Base-by-base conservation (phyloP, 768 basidiomycete genomes). In the Sporobolomyces phaffii region DNA sequence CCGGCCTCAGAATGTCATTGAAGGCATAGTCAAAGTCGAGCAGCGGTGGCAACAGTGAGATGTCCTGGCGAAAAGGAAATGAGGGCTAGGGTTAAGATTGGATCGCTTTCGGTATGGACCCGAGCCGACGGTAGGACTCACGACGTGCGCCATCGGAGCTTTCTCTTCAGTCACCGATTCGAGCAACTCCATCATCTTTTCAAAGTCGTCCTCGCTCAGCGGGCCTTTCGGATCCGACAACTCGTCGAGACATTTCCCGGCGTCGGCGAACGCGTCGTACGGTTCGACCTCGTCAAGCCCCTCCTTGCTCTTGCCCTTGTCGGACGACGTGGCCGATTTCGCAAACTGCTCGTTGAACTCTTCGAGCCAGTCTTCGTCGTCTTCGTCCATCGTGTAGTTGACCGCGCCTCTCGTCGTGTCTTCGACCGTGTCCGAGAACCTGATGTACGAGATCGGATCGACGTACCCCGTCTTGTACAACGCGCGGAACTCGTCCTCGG, bases 321-420 rank as follows among this genome's bases (percentile, higher is more conserved):
- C 56, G 29, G 61, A 11, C 76, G 70, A 6, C 81, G 82, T 40
- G 83, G 80, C 74, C 52, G 52, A 22, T 24, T 22, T 24, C 26
- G 38, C 5, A 57, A 69, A 43, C 51, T 31, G 38, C 8, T 72
- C 61, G 73, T 97, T 96, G 75, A 90, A 91, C 78, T 85, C 87
- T 73, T 89, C 87, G 36, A 99, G 83, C 94, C 94, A 99, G 70
- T 88, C 88, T 74, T 88, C 86, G 80, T 98, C 94, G 22, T 88
- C 86, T 77, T 98, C 96, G 73, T 99, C 94, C 88, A 97, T 89
- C 70, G 85, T 89, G 75, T 98, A 97, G 2, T 86, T 85, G 78
- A 88, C 88, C 0, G 88, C 87, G 72, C 87, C 85, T 72, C 82
- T 80, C 33, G 70, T 73, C 24, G 74, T 72, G 64, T 80, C 78